Conservation (phyloP, 495 filamentous ascomycete genomes). For the Lepraria neglecta region DNA sequence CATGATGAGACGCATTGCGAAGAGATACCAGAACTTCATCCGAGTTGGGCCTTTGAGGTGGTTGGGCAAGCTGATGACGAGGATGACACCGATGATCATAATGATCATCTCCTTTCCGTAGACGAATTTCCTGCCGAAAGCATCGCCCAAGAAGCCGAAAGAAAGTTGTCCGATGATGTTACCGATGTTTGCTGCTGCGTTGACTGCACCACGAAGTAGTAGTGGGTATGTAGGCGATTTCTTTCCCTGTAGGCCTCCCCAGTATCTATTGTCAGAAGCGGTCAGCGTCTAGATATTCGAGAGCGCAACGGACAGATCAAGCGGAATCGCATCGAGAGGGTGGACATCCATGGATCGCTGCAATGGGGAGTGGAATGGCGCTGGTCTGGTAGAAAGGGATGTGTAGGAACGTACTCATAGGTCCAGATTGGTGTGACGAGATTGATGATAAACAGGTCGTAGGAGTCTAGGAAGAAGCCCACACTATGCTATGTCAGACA, state of each 20-base stretch:
- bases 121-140: slow-evolving; percentile 74
- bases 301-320: background rate
- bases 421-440: slow-evolving; percentile 52
- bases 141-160: slow-evolving; percentile 76
- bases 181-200: slow-evolving; percentile 79
- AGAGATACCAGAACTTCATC: slow-evolving; percentile 67
- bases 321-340: too few species aligned
- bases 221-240: slow-evolving; percentile 53
- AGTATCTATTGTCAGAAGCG: slow-evolving; percentile 54
- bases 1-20: slow-evolving; percentile 60
- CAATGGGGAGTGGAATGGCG: background rate
- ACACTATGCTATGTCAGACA: slow-evolving; percentile 17
- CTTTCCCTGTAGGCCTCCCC: slow-evolving; percentile 36
- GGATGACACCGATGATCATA: slow-evolving; percentile 73
- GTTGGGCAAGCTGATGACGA: slow-evolving; percentile 56
- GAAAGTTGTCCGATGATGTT: slow-evolving; percentile 79
- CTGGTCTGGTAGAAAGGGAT: background rate
- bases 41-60: slow-evolving; percentile 9
- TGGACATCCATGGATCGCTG: background rate
- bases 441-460: slow-evolving; percentile 77
- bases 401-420: slow-evolving; percentile 3
- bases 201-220: slow-evolving; percentile 69
- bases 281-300: slow-evolving; percentile 48
- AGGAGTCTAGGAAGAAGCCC: slow-evolving; percentile 34
- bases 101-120: slow-evolving; percentile 85